Base-by-base conservation (phyloP, 2,329 filamentous ascomycete genomes). In the Ceratocystis papillata region DNA sequence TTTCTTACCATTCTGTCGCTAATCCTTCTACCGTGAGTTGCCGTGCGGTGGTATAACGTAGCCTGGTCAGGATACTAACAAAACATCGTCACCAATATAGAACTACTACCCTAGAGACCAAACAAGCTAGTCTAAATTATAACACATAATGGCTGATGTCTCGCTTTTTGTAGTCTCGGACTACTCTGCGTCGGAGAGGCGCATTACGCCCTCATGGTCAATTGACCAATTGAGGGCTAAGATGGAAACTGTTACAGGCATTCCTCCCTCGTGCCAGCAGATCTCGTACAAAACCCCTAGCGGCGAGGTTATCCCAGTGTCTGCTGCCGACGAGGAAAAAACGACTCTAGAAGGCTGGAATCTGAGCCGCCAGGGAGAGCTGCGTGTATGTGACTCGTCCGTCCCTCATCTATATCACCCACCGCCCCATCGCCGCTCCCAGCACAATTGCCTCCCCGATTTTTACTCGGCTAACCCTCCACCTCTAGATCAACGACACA, bases 161-260 rank as follows among this genome's bases (percentile, higher is more conserved):
- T 87, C 89, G 70, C 81, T 94, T 72, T 81, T 86, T 69, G 83
- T 94, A 72, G 82, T 82, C 68, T 93, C 89, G 63, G 86, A 90
- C 68, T 89, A 87, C 75, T 81, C 88, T 61, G 84, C 87, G 62
- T 92, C 90, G 63, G 94, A 99, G 78, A 88, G 93, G 69, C 89
- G 94, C 70, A 86, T 97, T 74, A 93, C 90, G 30, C 93, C 93
- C 15, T 87, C 92, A 70, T 99, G 94, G 94, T 87, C 87, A 69
- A 87, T 99, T 73, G 80, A 82, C 65, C 86, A 90, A 72, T 82
- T 97, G 72, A 96, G 93, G 78, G 77, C 81, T 64, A 95, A 94
- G 76, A 85, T 99, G 63, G 93, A 97, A 76, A 88, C 90, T 69
- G 87, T 97, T 76, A 97, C 93, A 1, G 94, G 94, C 69, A 86